A percentile compares a stretch with the other conserved stretches of the same genome.
phyloP scores from a whole-genome alignment of 2,329 filamentous ascomycete genomes.

The Cladophialophora immunda region DNA sequence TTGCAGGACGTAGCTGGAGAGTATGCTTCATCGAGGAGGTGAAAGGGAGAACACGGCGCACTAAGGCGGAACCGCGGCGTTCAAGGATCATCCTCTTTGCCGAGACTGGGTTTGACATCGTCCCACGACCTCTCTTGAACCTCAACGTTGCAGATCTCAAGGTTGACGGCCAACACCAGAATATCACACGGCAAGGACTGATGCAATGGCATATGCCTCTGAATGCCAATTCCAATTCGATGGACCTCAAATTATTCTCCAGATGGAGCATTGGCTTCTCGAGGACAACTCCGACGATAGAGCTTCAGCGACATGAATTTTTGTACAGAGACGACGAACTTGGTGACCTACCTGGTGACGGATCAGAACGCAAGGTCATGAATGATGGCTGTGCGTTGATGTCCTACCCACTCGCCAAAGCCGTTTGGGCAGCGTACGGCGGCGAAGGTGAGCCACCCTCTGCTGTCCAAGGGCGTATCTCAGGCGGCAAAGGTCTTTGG shows the following conservation, averaged over 20 bases:
- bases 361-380: slow-evolving; percentile 47
- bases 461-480: slow-evolving; percentile 66
- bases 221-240: slow-evolving; percentile 48
- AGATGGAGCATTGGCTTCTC: slow-evolving; percentile 54
- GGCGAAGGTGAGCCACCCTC: slow-evolving; percentile 54
- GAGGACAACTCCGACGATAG: slow-evolving; percentile 52
- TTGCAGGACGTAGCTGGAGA: slow-evolving; percentile 55
- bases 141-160: neutral
- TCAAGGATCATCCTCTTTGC: slow-evolving; percentile 54
- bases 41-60: slow-evolving; percentile 42
- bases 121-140: neutral
- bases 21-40: slow-evolving; percentile 55
- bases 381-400: slow-evolving; percentile 65
- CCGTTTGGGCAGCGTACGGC: slow-evolving; percentile 56
- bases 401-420: slow-evolving; percentile 59
- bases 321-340: slow-evolving; percentile 45
- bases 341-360: slow-evolving; percentile 16
- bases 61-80: slow-evolving; percentile 36
- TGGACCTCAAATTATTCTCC: slow-evolving; percentile 56
- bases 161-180: slow-evolving; percentile 26
- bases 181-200: slow-evolving; percentile 50
- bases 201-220: slow-evolving; percentile 57
- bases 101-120: slow-evolving; percentile 50
- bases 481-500: slow-evolving; percentile 70
- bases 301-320: slow-evolving; percentile 49